Conservation (phyloP, 176 grass and related monocot species). For the Avena eriantha region DNA sequence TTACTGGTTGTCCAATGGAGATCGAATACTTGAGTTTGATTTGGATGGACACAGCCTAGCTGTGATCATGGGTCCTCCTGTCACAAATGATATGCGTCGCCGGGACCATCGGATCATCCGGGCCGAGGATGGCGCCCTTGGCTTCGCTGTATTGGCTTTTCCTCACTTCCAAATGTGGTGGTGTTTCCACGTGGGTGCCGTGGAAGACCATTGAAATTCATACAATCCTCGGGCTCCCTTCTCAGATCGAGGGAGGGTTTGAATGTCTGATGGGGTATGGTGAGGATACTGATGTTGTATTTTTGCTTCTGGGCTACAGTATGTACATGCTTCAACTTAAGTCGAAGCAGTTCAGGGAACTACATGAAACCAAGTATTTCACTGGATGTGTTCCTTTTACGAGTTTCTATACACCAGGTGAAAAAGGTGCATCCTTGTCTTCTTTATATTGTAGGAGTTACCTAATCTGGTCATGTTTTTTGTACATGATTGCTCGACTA, state of each 20-base stretch:
- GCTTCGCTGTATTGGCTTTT: not conserved
- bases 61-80: not conserved
- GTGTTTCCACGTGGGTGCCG: not conserved
- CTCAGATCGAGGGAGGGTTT: too few relatives aligned
- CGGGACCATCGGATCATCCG: not conserved
- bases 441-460: constrained; percentile 3
- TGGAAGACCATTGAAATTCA: constrained; percentile 6
- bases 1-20: not conserved
- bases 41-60: not conserved
- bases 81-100: not conserved
- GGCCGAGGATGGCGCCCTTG: not conserved
- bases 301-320: not conserved
- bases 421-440: not conserved
- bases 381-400: not conserved
- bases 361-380: not conserved
- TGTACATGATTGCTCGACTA: not conserved
- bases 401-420: not conserved
- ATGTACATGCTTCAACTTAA: not conserved
- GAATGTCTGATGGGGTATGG: not conserved
- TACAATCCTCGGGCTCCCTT: not conserved
- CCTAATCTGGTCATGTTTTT: not conserved
- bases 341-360: not conserved
- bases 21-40: not conserved
- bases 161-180: not conserved
- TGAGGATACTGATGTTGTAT: not conserved